Percentiles rank a stretch among this genome's conserved stretches.
phyloP scores from a whole-genome alignment of 306 rosid species.

The apple (Malus domestica) region ASM211411v1 NC_041797.1:17340501-17341000 shows the following conservation, averaged over 20 bases:
- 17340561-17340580: neutral
- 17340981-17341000: conserved; percentile 87
- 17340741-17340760: neutral
- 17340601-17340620: neutral
- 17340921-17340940: neutral
- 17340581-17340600: neutral
- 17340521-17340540: neutral
- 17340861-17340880: neutral
- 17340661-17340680: neutral
- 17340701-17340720: too few species aligned
- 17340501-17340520: neutral
- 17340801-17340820: neutral
- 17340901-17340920: neutral
- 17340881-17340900: conserved; percentile 3
- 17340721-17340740: neutral
- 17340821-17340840: neutral
- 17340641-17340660: neutral
- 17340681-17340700: neutral
- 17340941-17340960: conserved; percentile 72
- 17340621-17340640: neutral
- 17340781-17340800: neutral
- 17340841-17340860: neutral
- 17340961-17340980: conserved; percentile 92
- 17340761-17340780: neutral
- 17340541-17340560: neutral